phyloP scores from a whole-genome alignment of 1,284 basidiomycete species.

The Malassezia yamatoensis region DNA sequence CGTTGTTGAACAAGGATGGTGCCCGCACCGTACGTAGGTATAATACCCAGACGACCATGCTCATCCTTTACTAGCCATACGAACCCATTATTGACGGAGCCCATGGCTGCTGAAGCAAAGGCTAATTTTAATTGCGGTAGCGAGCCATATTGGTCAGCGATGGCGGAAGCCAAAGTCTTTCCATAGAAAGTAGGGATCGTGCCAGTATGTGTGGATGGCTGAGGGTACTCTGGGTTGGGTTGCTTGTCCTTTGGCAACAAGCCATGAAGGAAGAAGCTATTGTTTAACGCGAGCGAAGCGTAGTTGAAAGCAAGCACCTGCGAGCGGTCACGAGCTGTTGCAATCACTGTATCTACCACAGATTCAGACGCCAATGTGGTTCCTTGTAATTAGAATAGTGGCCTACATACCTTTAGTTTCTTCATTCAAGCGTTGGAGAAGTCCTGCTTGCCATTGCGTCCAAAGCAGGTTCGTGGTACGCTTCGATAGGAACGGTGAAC shows the following conservation, averaged over 20 bases:
- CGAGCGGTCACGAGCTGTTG: slow-evolving; percentile 58
- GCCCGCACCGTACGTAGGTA: slow-evolving; percentile 79
- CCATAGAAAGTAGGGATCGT: slow-evolving; percentile 16
- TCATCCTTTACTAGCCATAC: slow-evolving; percentile 74
- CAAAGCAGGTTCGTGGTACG: slow-evolving; percentile 34
- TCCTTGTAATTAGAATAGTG: slow-evolving; percentile 18
- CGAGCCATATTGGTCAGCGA: slow-evolving; percentile 57
- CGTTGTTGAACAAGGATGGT: slow-evolving; percentile 63
- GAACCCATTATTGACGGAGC: slow-evolving; percentile 68
- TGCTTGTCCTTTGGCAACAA: slow-evolving; percentile 54
- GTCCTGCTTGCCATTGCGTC: slow-evolving; percentile 37
- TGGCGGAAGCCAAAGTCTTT: slow-evolving; percentile 50
- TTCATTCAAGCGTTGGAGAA: slow-evolving; percentile 42
- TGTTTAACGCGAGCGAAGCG: slow-evolving; percentile 83
- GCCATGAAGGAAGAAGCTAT: slow-evolving; percentile 80
- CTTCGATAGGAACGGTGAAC: slow-evolving; percentile 35
- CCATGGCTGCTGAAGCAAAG: slow-evolving; percentile 65
- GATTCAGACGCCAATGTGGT: slow-evolving; percentile 57
- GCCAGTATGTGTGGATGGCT: slow-evolving; percentile 17
- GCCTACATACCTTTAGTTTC: slow-evolving; percentile 49
- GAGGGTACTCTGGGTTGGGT: slow-evolving; percentile 10
- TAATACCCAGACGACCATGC: slow-evolving; percentile 58
- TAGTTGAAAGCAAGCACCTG: slow-evolving; percentile 76
- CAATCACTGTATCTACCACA: slow-evolving; percentile 66
- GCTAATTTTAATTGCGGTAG: slow-evolving; percentile 64